Conservation (phyloP, 805 yeast species). For the Wickerhamomyces queroliae region DNA sequence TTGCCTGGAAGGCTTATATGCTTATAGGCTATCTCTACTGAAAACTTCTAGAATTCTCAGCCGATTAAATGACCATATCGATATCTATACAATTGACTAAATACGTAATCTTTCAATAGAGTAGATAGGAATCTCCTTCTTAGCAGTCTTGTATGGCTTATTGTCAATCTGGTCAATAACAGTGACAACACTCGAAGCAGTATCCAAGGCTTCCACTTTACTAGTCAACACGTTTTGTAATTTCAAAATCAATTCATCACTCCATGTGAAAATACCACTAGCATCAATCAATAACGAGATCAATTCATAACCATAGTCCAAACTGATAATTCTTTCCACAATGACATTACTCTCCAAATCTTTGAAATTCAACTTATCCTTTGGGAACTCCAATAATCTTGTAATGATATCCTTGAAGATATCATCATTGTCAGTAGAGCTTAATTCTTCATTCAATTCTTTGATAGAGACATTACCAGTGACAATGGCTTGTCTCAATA, state of each 20-base stretch:
- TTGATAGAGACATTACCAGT: slow-evolving; percentile 63
- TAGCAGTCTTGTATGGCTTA: slow-evolving; percentile 26
- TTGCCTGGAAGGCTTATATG: too few species aligned
- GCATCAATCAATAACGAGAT: slow-evolving; percentile 64
- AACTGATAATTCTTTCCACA: slow-evolving; percentile 37
- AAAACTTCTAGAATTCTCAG: too few species aligned
- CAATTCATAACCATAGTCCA: slow-evolving; percentile 53
- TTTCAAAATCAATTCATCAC: slow-evolving; percentile 39
- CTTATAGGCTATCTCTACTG: too few species aligned
- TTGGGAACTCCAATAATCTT: slow-evolving; percentile 57
- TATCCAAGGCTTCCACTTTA: slow-evolving; percentile 39
- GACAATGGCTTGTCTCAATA: slow-evolving; percentile 76
- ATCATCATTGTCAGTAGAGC: slow-evolving; percentile 50
- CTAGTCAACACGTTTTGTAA: slow-evolving; percentile 38
- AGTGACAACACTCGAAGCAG: slow-evolving; percentile 28
- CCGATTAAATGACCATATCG: too few species aligned
- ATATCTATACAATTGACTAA: too few species aligned
- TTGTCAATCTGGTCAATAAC: slow-evolving; percentile 22
- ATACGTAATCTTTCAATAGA: slow-evolving; percentile 41
- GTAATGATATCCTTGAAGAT: slow-evolving; percentile 62
- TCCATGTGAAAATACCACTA: slow-evolving; percentile 66
- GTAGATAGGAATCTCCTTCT: slow-evolving; percentile 48
- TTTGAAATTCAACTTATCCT: slow-evolving; percentile 26
- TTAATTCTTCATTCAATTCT: slow-evolving; percentile 60
- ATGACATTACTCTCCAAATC: slow-evolving; percentile 28